These are phyloP conservation scores for Betula pendula DNA, from an alignment of 306 rosid genomes.

Conservation along the genomic window DNA sequence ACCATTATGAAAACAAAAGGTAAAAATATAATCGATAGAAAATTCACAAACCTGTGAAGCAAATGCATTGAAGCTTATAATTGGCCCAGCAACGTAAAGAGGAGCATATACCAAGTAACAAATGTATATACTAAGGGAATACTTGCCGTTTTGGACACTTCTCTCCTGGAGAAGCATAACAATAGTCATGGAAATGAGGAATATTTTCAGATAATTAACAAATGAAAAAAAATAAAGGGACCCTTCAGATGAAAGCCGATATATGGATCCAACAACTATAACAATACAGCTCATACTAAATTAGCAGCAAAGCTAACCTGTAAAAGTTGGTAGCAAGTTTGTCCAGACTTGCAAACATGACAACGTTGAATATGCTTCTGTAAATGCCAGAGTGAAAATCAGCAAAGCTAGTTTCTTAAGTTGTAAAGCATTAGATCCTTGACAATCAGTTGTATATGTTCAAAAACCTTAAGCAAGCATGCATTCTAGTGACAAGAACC, in stretches of 20 bases:
- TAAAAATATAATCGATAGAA: slow-evolving; percentile 11
- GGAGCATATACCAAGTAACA: slow-evolving; percentile 90
- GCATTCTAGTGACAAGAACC: slow-evolving; percentile 1
- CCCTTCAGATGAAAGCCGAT: slow-evolving; percentile 17
- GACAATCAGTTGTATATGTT: slow-evolving; percentile 14
- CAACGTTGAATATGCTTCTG: slow-evolving; percentile 87
- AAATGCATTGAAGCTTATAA: slow-evolving; percentile 90
- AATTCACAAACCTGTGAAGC: slow-evolving; percentile 80
- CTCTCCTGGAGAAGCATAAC: slow-evolving; percentile 61
- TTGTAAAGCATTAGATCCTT: not conserved
- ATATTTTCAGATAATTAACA: slow-evolving; percentile 6
- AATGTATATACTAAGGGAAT: slow-evolving; percentile 57
- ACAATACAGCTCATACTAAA: slow-evolving; percentile 23
- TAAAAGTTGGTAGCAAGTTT: slow-evolving; percentile 71
- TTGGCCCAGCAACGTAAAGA: slow-evolving; percentile 89
- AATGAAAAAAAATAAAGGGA: slow-evolving; percentile 19
- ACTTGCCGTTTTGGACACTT: slow-evolving; percentile 61
- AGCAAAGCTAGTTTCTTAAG: slow-evolving; percentile 10
- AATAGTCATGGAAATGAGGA: slow-evolving; percentile 30
- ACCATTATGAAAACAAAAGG: slow-evolving; percentile 7
- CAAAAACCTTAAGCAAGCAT: slow-evolving; percentile 9
- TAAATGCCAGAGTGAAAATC: slow-evolving; percentile 35
- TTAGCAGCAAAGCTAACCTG: slow-evolving; percentile 67
- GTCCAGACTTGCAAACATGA: slow-evolving; percentile 72
- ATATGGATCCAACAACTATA: slow-evolving; percentile 22